These are phyloP conservation scores for Musa schizocarpa DNA, from an alignment of 176 grass and related monocot genomes.

Conservation along the genomic window DNA sequence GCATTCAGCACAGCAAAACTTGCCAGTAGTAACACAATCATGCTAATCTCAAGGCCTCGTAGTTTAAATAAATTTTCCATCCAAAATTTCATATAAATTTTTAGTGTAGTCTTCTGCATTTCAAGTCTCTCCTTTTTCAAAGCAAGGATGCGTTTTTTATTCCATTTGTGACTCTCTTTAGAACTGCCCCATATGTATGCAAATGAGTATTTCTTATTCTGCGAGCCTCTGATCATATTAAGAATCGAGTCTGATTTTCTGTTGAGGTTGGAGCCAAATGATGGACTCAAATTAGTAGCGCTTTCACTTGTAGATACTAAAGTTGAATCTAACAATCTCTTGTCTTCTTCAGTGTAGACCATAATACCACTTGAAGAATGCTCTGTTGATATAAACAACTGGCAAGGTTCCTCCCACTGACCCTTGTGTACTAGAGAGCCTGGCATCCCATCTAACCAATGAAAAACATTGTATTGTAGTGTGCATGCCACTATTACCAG, in stretches of 20 bases:
- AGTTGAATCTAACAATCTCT: slow-evolving; percentile 40
- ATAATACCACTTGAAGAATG: slow-evolving; percentile 25
- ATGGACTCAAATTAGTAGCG: slow-evolving; percentile 33
- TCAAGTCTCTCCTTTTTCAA: slow-evolving; percentile 80
- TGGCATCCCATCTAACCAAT: slow-evolving; percentile 79
- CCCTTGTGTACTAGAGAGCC: slow-evolving; percentile 55
- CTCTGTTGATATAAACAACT: slow-evolving; percentile 66
- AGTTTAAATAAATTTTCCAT: slow-evolving; percentile 94
- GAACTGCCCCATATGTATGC: slow-evolving; percentile 79
- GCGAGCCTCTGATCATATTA: slow-evolving; percentile 20
- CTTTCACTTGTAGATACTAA: slow-evolving; percentile 46
- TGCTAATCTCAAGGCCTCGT: slow-evolving; percentile 89
- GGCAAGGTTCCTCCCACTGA: slow-evolving; percentile 93
- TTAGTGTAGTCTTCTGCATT: slow-evolving; percentile 82
- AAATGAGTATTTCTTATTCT: slow-evolving; percentile 58
- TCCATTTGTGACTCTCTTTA: slow-evolving; percentile 94
- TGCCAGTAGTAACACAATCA: slow-evolving; percentile 83
- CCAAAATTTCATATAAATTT: slow-evolving; percentile 83
- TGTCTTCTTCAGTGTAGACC: slow-evolving; percentile 29
- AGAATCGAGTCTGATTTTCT: slow-evolving; percentile 34
- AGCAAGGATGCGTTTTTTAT: slow-evolving; percentile 61
- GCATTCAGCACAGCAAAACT: slow-evolving; percentile 92
- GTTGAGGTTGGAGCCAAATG: slow-evolving; percentile 27
- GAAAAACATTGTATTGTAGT: slow-evolving; percentile 95
- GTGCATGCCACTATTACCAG: slow-evolving; percentile 80